A percentile compares a stretch with the other conserved stretches of the same genome.
phyloP scores from a whole-genome alignment of 1,284 basidiomycete genomes.

The Tetrapyrgos nigripes region DNA sequence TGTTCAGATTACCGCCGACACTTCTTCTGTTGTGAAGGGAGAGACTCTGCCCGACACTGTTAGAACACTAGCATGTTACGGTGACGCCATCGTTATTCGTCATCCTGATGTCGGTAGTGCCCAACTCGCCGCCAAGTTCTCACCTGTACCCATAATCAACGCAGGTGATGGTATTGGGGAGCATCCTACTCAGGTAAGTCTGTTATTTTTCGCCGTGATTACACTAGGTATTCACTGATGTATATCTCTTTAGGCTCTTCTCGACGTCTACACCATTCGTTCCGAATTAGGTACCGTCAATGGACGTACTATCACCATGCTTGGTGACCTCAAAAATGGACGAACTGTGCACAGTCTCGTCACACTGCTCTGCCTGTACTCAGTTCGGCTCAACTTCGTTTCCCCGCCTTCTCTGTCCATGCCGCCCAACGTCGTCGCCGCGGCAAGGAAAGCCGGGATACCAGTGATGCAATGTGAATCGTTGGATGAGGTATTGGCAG shows the following conservation, averaged over 20 bases:
- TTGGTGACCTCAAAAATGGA: conserved; percentile 98
- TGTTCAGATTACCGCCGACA: conserved; percentile 82
- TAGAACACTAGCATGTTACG: conserved; percentile 95
- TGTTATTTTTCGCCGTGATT: background rate
- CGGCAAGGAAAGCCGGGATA: conserved; percentile 85
- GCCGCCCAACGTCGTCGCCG: conserved; percentile 87
- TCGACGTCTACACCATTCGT: conserved; percentile 98
- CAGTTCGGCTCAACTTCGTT: conserved; percentile 96
- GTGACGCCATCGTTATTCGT: conserved; percentile 93
- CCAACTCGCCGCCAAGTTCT: conserved; percentile 92
- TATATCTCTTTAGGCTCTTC: conserved; percentile 66
- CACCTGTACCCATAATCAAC: conserved; percentile 95
- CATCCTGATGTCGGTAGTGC: conserved; percentile 95
- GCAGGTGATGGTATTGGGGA: conserved; percentile 98
- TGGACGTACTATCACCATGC: conserved; percentile 91
- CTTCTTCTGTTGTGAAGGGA: conserved; percentile 93
- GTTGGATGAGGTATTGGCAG: conserved; percentile 88
- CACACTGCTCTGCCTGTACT: conserved; percentile 91
- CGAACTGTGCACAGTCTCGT: conserved; percentile 98
- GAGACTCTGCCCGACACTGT: conserved; percentile 95
- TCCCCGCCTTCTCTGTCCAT: conserved; percentile 91
- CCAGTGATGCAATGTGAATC: conserved; percentile 83
- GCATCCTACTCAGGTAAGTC: conserved; percentile 90
- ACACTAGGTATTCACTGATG: conserved; percentile 4
- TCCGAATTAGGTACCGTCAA: conserved; percentile 98